phyloP scores from a whole-genome alignment of 176 grass and related monocot genomes.

The Chloris gayana region DNA sequence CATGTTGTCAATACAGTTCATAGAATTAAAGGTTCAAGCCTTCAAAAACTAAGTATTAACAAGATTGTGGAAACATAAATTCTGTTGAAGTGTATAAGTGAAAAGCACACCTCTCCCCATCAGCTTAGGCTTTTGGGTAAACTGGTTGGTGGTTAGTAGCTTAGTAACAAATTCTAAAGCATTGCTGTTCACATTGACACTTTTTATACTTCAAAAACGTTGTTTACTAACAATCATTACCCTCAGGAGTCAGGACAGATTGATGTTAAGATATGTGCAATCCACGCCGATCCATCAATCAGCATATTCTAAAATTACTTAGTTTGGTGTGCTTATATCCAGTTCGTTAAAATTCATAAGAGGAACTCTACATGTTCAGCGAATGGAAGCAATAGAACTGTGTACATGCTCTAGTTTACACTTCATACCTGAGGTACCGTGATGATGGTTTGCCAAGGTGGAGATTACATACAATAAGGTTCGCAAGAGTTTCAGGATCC shows the following conservation, averaged over 20 bases:
- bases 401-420: background rate
- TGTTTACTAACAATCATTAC: too few species aligned
- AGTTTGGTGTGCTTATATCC: constrained; percentile 8
- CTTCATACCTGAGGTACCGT: constrained; percentile 62
- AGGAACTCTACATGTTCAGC: background rate
- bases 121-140: too few species aligned
- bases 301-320: constrained; percentile 1
- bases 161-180: too few species aligned
- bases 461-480: constrained; percentile 75
- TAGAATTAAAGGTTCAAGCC: background rate
- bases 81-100: too few species aligned
- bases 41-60: background rate
- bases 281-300: too few species aligned
- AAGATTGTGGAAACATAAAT: background rate
- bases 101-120: too few species aligned
- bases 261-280: too few species aligned
- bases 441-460: constrained; percentile 78
- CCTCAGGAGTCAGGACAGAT: too few species aligned
- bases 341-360: constrained; percentile 14
- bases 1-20: background rate
- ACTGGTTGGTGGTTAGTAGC: too few species aligned
- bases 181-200: background rate
- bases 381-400: background rate
- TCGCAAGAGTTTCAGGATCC: constrained; percentile 78
- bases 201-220: constrained; percentile 9